These are phyloP conservation scores for Tolypocladium sp. DNA, from an alignment of 2,329 filamentous ascomycete species.

Conservation along the genomic window DNA sequence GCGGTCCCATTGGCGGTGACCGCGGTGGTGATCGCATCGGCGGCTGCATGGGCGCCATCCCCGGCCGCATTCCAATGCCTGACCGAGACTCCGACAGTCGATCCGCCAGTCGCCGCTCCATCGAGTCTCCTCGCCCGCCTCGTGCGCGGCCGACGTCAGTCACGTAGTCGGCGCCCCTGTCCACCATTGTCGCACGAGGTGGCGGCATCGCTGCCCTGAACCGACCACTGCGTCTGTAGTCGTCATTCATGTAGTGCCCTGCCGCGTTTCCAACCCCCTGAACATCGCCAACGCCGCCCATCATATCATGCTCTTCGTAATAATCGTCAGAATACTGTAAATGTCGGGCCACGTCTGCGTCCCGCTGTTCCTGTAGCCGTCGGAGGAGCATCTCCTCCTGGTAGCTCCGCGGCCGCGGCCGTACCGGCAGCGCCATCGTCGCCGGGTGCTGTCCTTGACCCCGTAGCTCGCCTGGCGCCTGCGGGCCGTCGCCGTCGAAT, in stretches of 20 bases:
- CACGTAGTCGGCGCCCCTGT: conserved; percentile 24
- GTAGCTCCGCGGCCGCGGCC: conserved; percentile 21
- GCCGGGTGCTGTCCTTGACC: conserved; percentile 7
- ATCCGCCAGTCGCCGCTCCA: conserved; percentile 41
- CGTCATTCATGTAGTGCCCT: conserved; percentile 52
- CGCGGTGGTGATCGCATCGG: conserved; percentile 10
- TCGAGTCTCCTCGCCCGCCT: conserved; percentile 29
- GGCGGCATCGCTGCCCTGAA: neutral
- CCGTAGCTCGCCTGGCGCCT: conserved; percentile 20
- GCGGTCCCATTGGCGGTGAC: conserved; percentile 23
- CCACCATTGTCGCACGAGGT: neutral
- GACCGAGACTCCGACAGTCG: conserved; percentile 37
- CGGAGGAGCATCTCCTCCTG: conserved; percentile 39
- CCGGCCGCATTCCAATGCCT: conserved; percentile 3
- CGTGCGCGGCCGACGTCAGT: conserved; percentile 32
- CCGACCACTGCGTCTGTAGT: conserved; percentile 29
- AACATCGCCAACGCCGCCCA: conserved; percentile 23
- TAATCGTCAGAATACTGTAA: conserved; percentile 20
- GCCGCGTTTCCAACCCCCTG: conserved; percentile 41
- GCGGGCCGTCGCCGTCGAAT: conserved; percentile 10
- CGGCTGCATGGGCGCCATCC: conserved; percentile 1
- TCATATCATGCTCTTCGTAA: conserved; percentile 28
- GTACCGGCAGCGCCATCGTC: conserved; percentile 11
- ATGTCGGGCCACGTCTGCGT: conserved; percentile 25
- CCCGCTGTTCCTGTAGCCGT: conserved; percentile 35